Percentiles rank a stretch among this genome's conserved stretches.
phyloP scores from a whole-genome alignment of 306 rosid species.

The Calophaca sinica region DNA sequence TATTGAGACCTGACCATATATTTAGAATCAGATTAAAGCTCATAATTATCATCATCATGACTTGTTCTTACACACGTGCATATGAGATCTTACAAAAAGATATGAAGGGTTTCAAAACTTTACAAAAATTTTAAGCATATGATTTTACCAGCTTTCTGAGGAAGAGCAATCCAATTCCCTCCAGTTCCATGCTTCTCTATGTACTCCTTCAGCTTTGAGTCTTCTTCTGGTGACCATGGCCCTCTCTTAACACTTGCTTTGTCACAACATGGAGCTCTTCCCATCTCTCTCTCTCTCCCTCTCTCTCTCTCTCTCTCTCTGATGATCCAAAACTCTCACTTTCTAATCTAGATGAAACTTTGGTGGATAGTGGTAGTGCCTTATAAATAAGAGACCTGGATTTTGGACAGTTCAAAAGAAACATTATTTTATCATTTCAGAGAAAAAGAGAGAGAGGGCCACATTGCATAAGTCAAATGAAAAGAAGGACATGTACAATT shows the following conservation, averaged over 20 bases:
- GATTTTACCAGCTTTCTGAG: slow-evolving; percentile 85
- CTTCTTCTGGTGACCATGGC: slow-evolving; percentile 99
- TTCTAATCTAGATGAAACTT: slow-evolving; percentile 51
- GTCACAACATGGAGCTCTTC: slow-evolving; percentile 99
- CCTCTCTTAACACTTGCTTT: slow-evolving; percentile 98
- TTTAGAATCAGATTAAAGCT: too few species aligned
- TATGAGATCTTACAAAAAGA: slow-evolving; percentile 10
- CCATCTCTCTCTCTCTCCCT: slow-evolving; percentile 61
- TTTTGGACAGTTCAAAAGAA: slow-evolving; percentile 39
- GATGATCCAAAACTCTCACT: slow-evolving; percentile 56
- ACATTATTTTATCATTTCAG: slow-evolving; percentile 44
- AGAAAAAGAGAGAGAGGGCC: not conserved
- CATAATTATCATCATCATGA: too few species aligned
- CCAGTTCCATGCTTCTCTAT: slow-evolving; percentile 90
- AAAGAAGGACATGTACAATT: slow-evolving; percentile 24
- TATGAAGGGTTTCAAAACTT: not conserved
- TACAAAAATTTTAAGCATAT: not conserved
- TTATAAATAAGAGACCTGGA: slow-evolving; percentile 52
- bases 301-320: slow-evolving; percentile 48
- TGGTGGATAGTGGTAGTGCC: slow-evolving; percentile 47
- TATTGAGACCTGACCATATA: slow-evolving; percentile 68
- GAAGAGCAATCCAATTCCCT: slow-evolving; percentile 98
- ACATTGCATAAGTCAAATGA: slow-evolving; percentile 66
- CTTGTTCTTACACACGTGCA: not conserved
- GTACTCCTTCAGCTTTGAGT: slow-evolving; percentile 77